A percentile compares a stretch with the other conserved stretches of the same genome.
These are phyloP conservation scores for Xylaria sp. DNA, from an alignment of 2,329 filamentous ascomycete genomes.

Conservation along the genomic window DNA sequence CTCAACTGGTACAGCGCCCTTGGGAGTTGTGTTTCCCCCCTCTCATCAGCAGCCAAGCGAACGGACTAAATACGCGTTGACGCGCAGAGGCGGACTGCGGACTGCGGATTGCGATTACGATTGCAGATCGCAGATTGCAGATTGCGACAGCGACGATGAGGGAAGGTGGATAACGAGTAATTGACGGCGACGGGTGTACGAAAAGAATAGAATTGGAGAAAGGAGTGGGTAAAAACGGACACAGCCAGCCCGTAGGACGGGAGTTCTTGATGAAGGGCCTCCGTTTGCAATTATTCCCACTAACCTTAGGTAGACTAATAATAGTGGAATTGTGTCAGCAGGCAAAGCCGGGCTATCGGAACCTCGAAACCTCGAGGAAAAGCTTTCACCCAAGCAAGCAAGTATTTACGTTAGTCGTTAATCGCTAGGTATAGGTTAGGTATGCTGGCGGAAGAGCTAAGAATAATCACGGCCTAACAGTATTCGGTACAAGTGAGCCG, in stretches of 20 bases:
- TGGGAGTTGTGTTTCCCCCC: constrained; percentile 19
- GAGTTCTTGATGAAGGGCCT: constrained; percentile 14
- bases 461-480: background rate
- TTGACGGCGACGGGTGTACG: constrained; percentile 11
- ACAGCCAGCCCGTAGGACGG: background rate
- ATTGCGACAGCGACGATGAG: constrained; percentile 15
- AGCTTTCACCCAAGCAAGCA: background rate
- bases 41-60: constrained; percentile 36
- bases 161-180: constrained; percentile 11
- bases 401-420: background rate
- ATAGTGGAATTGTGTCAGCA: constrained; percentile 15
- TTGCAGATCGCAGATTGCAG: constrained; percentile 1
- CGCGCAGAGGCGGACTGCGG: constrained; percentile 28
- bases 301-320: constrained; percentile 2
- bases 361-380: background rate
- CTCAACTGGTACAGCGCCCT: constrained; percentile 32
- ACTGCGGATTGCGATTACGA: constrained; percentile 15
- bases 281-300: constrained; percentile 9
- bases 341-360: constrained; percentile 31
- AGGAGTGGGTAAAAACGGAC: constrained; percentile 23
- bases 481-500: constrained; percentile 25
- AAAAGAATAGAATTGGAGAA: constrained; percentile 32
- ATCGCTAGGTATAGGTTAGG: background rate
- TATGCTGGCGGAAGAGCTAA: background rate
- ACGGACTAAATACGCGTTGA: constrained; percentile 29